Evolutionary conservation across 1,284 basidiomycete species (phyloP).

Genomic region (Trichosporon sp.): DNA sequence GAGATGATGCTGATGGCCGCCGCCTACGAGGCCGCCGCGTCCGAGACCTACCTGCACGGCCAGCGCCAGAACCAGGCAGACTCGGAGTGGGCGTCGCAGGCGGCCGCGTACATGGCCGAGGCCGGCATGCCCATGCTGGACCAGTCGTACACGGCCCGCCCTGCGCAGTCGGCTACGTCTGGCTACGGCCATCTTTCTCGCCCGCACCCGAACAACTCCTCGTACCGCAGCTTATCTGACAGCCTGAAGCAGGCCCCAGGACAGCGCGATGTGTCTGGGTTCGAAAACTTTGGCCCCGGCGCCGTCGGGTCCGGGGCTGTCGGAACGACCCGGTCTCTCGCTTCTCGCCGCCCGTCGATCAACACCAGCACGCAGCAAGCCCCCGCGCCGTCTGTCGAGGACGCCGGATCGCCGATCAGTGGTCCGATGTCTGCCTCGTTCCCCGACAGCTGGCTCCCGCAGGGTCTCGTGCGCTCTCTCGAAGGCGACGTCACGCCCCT

Average conservation of each 20-base stretch:
- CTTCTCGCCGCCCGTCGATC: constrained; percentile 8
- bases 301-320: constrained; percentile 25
- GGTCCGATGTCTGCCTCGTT: constrained; percentile 48
- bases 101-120: constrained; percentile 47
- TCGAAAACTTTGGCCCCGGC: constrained; percentile 50
- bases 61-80: constrained; percentile 29
- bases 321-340: constrained; percentile 13
- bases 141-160: constrained; percentile 43
- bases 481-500: constrained; percentile 46
- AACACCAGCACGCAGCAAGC: background rate
- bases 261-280: constrained; percentile 37
- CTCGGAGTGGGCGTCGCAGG: constrained; percentile 42
- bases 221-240: constrained; percentile 24
- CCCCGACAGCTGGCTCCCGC: constrained; percentile 46
- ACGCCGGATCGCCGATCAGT: constrained; percentile 44
- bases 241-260: constrained; percentile 7
- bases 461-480: constrained; percentile 48
- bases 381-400: constrained; percentile 13
- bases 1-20: constrained; percentile 50
- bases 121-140: constrained; percentile 45
- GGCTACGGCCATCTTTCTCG: constrained; percentile 32
- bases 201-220: constrained; percentile 23
- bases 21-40: constrained; percentile 44
- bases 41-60: constrained; percentile 38
- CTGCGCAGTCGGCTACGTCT: constrained; percentile 21